These are phyloP conservation scores for Candida parachauliodes DNA, from an alignment of 805 yeast species.

Conservation along the genomic window DNA sequence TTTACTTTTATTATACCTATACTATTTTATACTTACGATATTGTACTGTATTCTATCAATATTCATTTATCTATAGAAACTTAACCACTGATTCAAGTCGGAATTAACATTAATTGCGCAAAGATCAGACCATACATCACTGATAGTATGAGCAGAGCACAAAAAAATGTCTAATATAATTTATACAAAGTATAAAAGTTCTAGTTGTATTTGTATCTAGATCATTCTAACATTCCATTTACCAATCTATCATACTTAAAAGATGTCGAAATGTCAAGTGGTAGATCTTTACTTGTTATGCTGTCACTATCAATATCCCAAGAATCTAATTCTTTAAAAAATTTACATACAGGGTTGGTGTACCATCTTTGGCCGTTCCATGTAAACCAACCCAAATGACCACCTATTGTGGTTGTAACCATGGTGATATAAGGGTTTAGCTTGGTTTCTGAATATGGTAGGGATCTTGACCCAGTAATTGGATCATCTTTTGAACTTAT, in stretches of 20 bases:
- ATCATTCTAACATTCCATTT: conserved; percentile 8
- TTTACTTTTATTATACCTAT: too few relatives aligned
- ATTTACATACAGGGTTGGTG: conserved; percentile 30
- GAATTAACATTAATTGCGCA: too few relatives aligned
- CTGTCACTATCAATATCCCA: conserved; percentile 20
- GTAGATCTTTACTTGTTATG: conserved; percentile 17
- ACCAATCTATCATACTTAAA: conserved; percentile 35
- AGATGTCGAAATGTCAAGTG: conserved; percentile 21
- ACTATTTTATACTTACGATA: too few relatives aligned
- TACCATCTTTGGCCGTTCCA: conserved; percentile 34
- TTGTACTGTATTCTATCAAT: too few relatives aligned
- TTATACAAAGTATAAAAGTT: too few relatives aligned
- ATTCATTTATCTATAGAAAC: too few relatives aligned
- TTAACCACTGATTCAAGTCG: too few relatives aligned
- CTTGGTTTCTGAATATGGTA: conserved; percentile 48
- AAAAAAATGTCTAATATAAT: too few relatives aligned
- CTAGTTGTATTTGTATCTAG: too few relatives aligned
- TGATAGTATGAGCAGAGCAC: too few relatives aligned
- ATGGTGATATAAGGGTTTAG: conserved; percentile 57
- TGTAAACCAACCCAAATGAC: conserved; percentile 59
- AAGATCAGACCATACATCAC: too few relatives aligned
- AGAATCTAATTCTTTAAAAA: conserved; percentile 29
- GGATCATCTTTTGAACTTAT: conserved; percentile 68
- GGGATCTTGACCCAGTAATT: conserved; percentile 48
- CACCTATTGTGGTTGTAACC: conserved; percentile 63